Evolutionary conservation across 192 early-diverging fungal genomes (phyloP).

Genomic region (Mortierella claussenii): DNA sequence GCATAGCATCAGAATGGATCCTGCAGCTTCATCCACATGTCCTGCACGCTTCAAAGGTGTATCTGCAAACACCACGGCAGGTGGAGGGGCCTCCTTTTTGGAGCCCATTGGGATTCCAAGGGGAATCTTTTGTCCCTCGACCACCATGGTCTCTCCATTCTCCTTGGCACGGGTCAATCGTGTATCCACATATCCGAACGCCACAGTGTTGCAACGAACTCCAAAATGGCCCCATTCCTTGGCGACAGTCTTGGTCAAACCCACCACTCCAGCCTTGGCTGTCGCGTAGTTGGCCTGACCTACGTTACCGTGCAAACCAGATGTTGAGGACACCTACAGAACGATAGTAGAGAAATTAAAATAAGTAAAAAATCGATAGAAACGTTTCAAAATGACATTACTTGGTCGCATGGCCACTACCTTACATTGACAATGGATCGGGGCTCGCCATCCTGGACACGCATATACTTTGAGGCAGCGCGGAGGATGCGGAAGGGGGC

Average conservation of each 20-base stretch:
- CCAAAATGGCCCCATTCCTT: constrained; percentile 76
- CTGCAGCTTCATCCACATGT: constrained; percentile 71
- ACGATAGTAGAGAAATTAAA: background rate
- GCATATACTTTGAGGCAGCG: constrained; percentile 66
- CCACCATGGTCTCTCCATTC: constrained; percentile 66
- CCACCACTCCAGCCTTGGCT: constrained; percentile 93
- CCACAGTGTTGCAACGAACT: constrained; percentile 71
- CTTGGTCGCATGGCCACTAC: background rate
- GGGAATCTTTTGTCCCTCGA: constrained; percentile 68
- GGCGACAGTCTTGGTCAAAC: constrained; percentile 92
- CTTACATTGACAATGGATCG: constrained; percentile 64
- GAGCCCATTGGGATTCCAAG: constrained; percentile 67
- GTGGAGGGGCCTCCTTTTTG: constrained; percentile 43
- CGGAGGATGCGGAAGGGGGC: constrained; percentile 72
- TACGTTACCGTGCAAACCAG: constrained; percentile 91
- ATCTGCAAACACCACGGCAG: constrained; percentile 53
- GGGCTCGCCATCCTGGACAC: constrained; percentile 66
- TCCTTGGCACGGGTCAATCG: constrained; percentile 74
- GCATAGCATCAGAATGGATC: constrained; percentile 65
- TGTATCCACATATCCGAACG: constrained; percentile 73
- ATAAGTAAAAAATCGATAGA: background rate
- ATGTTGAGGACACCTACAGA: constrained; percentile 61
- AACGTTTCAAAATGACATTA: background rate
- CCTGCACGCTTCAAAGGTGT: constrained; percentile 69
- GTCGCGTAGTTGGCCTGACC: constrained; percentile 96